These are phyloP conservation scores for Gentiana dahurica DNA, from an alignment of 257 asterid genomes.

Conservation along the genomic window DNA sequence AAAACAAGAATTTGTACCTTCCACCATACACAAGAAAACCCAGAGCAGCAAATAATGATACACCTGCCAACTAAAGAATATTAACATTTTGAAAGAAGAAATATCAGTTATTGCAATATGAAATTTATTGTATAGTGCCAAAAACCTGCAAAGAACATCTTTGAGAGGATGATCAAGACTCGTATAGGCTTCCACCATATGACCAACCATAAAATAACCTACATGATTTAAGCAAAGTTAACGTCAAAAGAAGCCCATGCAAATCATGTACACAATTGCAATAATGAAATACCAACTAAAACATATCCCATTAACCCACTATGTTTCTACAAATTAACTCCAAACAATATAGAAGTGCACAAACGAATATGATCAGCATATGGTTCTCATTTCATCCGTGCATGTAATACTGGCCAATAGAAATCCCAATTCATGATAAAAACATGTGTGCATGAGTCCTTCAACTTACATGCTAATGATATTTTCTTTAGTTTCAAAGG, in stretches of 20 bases:
- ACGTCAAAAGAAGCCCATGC: neutral
- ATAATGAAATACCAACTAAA: too few relatives aligned
- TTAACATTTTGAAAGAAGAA: conserved; percentile 15
- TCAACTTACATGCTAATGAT: too few relatives aligned
- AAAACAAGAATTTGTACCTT: conserved; percentile 35
- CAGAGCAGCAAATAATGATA: conserved; percentile 80
- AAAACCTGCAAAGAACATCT: conserved; percentile 94
- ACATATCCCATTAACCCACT: too few relatives aligned
- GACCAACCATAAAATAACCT: conserved; percentile 72
- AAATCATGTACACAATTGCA: neutral
- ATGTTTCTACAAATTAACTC: too few relatives aligned
- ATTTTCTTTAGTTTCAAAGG: too few relatives aligned
- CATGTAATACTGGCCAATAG: too few relatives aligned
- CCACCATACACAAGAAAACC: conserved; percentile 98
- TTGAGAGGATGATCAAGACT: conserved; percentile 51
- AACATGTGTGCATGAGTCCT: too few relatives aligned
- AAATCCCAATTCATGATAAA: too few relatives aligned
- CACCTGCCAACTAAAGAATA: conserved; percentile 45
- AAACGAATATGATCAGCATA: too few relatives aligned
- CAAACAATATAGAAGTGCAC: too few relatives aligned
- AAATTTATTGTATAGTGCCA: neutral
- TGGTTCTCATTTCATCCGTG: too few relatives aligned
- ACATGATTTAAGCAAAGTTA: conserved; percentile 21
- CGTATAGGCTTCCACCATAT: conserved; percentile 86
- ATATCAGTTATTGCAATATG: neutral